Evolutionary conservation across 345 rosid species (phyloP).

Genomic region (rapeseed (Brassica napus)): Da-Ae NC_063449.1:47172001-47172500

Average conservation of each 20-base stretch:
- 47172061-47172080: no score
- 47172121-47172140: constrained; percentile 21
- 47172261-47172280: constrained; percentile 37
- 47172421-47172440: constrained; percentile 35
- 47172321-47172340: constrained; percentile 31
- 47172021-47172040: no score
- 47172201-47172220: constrained; percentile 11
- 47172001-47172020: no score
- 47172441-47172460: constrained; percentile 23
- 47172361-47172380: constrained; percentile 34
- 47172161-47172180: constrained; percentile 41
- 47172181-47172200: constrained; percentile 39
- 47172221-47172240: constrained; percentile 36
- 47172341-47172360: constrained; percentile 20
- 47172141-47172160: constrained; percentile 34
- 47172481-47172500: neutral
- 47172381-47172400: constrained; percentile 30
- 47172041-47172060: no score
- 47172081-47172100: no score
- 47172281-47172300: constrained; percentile 37
- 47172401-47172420: constrained; percentile 32
- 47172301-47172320: constrained; percentile 33
- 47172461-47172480: neutral
- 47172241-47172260: constrained; percentile 37
- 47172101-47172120: neutral